Percentiles rank a stretch among this genome's conserved stretches.
phyloP scores from a whole-genome alignment of 495 filamentous ascomycete species.

The Parmelia sp. region DNA sequence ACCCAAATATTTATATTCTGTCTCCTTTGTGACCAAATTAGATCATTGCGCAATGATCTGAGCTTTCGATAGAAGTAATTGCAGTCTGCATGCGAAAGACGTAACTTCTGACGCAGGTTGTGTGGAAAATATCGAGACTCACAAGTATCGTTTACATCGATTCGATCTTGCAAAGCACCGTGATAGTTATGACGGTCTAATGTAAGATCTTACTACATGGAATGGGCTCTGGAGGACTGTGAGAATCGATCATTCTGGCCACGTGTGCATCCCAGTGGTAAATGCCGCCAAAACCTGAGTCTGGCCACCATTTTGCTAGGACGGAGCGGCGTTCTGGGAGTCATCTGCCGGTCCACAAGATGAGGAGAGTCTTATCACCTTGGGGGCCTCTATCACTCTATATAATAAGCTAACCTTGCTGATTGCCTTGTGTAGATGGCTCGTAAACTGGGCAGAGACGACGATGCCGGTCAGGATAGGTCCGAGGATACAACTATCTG shows the following conservation, averaged over 20 bases:
- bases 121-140: neutral
- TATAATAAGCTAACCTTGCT: neutral
- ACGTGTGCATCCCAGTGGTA: neutral
- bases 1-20: neutral
- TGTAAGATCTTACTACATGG: too few species aligned
- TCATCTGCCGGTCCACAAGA: neutral
- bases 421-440: neutral
- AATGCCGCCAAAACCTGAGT: neutral
- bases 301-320: neutral
- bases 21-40: neutral
- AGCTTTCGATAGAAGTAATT: neutral
- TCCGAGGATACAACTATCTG: neutral
- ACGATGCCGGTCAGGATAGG: neutral
- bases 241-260: neutral
- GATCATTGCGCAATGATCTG: neutral
- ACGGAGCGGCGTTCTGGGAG: neutral
- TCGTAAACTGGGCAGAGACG: neutral
- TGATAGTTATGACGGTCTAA: too few species aligned
- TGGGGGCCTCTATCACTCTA: neutral
- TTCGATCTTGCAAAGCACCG: neutral
- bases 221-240: neutral
- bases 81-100: neutral
- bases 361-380: neutral
- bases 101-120: neutral
- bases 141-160: neutral